A percentile compares a stretch with the other conserved stretches of the same genome.
These are phyloP conservation scores for Oenanthe javanica DNA, from an alignment of 140 eudicot genomes.

Conservation along the genomic window DNA sequence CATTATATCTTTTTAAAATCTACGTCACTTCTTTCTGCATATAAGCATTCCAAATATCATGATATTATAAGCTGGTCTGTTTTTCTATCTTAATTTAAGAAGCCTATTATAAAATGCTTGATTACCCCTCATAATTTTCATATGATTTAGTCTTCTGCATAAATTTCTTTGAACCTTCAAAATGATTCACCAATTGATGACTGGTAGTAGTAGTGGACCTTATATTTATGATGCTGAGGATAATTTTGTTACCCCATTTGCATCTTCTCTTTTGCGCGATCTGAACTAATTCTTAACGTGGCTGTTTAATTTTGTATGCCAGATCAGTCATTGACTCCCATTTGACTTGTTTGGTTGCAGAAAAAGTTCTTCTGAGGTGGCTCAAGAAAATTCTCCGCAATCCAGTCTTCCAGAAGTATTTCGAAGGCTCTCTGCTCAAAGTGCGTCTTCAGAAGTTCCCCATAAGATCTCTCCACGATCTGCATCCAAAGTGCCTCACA, in stretches of 20 bases:
- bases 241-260: background rate
- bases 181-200: no score
- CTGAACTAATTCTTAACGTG: background rate
- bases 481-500: constrained; percentile 30
- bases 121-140: background rate
- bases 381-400: constrained; percentile 1
- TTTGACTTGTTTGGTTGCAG: background rate
- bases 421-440: constrained; percentile 15
- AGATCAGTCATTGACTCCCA: no score
- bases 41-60: background rate
- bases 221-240: no score
- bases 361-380: background rate
- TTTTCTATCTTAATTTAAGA: background rate
- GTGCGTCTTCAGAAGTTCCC: constrained; percentile 43
- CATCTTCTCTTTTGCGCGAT: background rate
- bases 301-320: background rate
- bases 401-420: background rate
- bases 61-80: background rate
- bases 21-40: background rate
- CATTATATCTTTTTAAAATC: background rate
- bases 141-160: background rate
- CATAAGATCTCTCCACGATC: constrained; percentile 34
- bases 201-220: no score
- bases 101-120: background rate
- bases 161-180: no score